phyloP scores from a whole-genome alignment of 2,329 filamentous ascomycete species.

The Pezicula neosporulosa region DNA sequence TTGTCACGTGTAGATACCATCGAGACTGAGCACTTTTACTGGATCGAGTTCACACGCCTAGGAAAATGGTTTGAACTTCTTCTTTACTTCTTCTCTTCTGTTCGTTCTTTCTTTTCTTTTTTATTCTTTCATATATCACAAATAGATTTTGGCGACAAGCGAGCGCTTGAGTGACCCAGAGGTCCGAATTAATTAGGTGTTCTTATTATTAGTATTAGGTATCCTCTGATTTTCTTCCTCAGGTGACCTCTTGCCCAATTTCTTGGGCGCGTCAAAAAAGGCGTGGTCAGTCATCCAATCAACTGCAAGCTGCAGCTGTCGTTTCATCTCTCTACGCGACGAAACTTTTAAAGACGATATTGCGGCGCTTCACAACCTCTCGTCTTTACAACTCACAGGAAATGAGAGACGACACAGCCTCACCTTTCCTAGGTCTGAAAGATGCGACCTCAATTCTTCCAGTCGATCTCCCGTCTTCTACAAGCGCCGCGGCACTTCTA shows the following conservation, averaged over 20 bases:
- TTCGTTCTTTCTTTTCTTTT: too few species aligned
- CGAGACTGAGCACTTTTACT: too few species aligned
- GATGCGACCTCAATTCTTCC: conserved; percentile 13
- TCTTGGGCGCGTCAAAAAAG: background rate
- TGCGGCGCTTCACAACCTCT: conserved; percentile 23
- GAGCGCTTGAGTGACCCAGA: too few species aligned
- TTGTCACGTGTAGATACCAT: too few species aligned
- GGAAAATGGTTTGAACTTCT: too few species aligned
- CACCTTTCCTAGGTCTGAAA: conserved; percentile 9
- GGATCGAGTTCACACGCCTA: too few species aligned
- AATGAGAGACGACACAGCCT: conserved; percentile 19
- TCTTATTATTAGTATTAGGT: too few species aligned
- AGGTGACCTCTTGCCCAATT: background rate
- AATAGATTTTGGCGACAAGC: too few species aligned
- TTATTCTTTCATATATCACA: too few species aligned
- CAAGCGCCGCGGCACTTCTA: conserved; percentile 13
- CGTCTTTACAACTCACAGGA: conserved; percentile 9
- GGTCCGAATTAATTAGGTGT: too few species aligned
- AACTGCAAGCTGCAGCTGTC: background rate
- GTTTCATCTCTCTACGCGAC: background rate
- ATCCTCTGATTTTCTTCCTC: background rate
- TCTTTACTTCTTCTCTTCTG: too few species aligned
- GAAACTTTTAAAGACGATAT: background rate
- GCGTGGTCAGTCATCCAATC: background rate
- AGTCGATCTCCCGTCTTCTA: conserved; percentile 14